These are phyloP conservation scores for Lasiosphaeriaceae sp. DNA, from an alignment of 495 filamentous ascomycete genomes.

Conservation along the genomic window DNA sequence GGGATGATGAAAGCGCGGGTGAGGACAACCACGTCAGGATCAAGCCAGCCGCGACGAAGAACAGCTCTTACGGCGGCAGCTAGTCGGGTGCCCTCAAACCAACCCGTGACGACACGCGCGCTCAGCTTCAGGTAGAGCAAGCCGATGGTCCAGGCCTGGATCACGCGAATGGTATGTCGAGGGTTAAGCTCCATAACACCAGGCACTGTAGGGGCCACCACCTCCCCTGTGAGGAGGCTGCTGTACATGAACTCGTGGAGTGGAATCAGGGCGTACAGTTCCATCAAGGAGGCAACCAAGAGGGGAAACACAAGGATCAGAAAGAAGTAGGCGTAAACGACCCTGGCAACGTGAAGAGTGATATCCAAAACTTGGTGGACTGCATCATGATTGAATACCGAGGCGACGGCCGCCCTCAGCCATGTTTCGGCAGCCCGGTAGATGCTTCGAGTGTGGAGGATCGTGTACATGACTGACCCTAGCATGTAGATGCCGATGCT, in stretches of 20 bases:
- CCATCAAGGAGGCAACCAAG: constrained; percentile 74
- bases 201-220: neutral
- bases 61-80: constrained; percentile 72
- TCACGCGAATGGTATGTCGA: constrained; percentile 75
- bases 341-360: constrained; percentile 30
- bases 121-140: constrained; percentile 87
- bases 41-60: constrained; percentile 71
- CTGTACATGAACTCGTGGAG: constrained; percentile 74
- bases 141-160: constrained; percentile 92
- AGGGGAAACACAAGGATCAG: constrained; percentile 75
- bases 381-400: constrained; percentile 32
- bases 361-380: constrained; percentile 25
- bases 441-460: constrained; percentile 49
- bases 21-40: constrained; percentile 72
- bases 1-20: constrained; percentile 83
- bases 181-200: constrained; percentile 27
- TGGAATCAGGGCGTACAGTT: constrained; percentile 86
- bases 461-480: constrained; percentile 57
- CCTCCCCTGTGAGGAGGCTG: constrained; percentile 10
- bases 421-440: constrained; percentile 34
- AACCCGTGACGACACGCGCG: constrained; percentile 63
- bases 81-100: constrained; percentile 58
- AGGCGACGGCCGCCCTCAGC: constrained; percentile 16
- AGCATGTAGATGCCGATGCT: constrained; percentile 80
- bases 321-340: constrained; percentile 69